Percentiles rank a stretch among this genome's conserved stretches.
phyloP scores from a whole-genome alignment of 2,329 filamentous ascomycete genomes.

The Ambrosiella cleistominuta region DNA sequence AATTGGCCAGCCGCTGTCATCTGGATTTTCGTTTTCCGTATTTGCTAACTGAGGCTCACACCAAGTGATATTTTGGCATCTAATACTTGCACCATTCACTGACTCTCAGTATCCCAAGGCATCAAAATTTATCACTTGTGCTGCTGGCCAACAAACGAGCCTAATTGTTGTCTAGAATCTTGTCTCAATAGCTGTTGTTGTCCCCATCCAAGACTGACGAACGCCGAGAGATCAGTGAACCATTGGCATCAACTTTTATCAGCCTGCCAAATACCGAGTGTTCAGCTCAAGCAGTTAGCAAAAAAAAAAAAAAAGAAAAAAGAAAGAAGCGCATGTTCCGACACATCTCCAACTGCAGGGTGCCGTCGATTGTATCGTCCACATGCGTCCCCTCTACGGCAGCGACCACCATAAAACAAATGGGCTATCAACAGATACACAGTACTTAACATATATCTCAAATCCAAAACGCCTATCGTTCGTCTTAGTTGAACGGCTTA shows the following conservation, averaged over 20 bases:
- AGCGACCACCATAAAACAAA: not conserved
- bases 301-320: no score
- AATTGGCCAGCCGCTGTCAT: no score
- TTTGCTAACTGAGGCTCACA: no score
- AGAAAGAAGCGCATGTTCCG: not conserved
- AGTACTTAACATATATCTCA: not conserved
- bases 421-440: not conserved
- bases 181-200: not conserved
- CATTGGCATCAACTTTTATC: not conserved
- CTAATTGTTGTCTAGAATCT: not conserved
- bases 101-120: not conserved
- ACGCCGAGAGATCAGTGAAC: not conserved
- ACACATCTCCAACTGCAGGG: not conserved
- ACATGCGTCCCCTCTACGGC: no score
- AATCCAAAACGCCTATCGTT: no score
- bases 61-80: not conserved
- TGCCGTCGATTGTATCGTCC: no score
- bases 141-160: not conserved
- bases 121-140: not conserved
- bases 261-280: not conserved
- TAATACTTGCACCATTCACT: not conserved
- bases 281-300: not conserved
- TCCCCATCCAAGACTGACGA: not conserved
- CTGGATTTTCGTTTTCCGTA: no score
- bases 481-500: not conserved